phyloP scores from a whole-genome alignment of 345 rosid species.

The Dimocarpus longan region DNA sequence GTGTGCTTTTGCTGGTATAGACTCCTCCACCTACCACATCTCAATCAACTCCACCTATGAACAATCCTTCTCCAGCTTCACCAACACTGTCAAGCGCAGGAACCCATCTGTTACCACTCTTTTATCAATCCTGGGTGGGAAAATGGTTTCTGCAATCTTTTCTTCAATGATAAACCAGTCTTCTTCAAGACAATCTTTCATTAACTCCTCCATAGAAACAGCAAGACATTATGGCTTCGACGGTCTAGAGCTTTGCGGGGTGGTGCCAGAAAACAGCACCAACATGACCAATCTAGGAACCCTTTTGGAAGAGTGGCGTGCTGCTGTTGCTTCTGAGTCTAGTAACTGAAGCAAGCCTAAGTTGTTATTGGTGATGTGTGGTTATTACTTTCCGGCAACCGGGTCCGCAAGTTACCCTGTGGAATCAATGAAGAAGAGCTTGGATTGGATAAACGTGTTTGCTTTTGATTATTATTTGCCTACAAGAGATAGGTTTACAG shows the following conservation, averaged over 20 bases:
- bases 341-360: slow-evolving; percentile 18
- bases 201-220: slow-evolving; percentile 25
- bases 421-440: slow-evolving; percentile 21
- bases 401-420: slow-evolving; percentile 23
- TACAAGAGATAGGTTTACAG: slow-evolving; percentile 22
- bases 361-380: slow-evolving; percentile 26
- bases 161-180: slow-evolving; percentile 19
- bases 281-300: slow-evolving; percentile 27
- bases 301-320: slow-evolving; percentile 40
- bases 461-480: slow-evolving; percentile 38
- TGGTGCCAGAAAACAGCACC: slow-evolving; percentile 11
- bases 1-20: slow-evolving; percentile 31
- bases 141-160: background rate
- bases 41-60: slow-evolving; percentile 7
- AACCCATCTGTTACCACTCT: slow-evolving; percentile 27
- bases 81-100: slow-evolving; percentile 16
- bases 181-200: slow-evolving; percentile 16
- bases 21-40: slow-evolving; percentile 18
- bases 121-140: slow-evolving; percentile 17
- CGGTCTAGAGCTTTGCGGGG: slow-evolving; percentile 34
- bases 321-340: slow-evolving; percentile 23
- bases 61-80: slow-evolving; percentile 25
- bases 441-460: slow-evolving; percentile 22
- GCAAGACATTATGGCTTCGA: slow-evolving; percentile 31
- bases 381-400: background rate